These are phyloP conservation scores for Ustilago curta DNA, from an alignment of 1,284 basidiomycete species.

Conservation along the genomic window DNA sequence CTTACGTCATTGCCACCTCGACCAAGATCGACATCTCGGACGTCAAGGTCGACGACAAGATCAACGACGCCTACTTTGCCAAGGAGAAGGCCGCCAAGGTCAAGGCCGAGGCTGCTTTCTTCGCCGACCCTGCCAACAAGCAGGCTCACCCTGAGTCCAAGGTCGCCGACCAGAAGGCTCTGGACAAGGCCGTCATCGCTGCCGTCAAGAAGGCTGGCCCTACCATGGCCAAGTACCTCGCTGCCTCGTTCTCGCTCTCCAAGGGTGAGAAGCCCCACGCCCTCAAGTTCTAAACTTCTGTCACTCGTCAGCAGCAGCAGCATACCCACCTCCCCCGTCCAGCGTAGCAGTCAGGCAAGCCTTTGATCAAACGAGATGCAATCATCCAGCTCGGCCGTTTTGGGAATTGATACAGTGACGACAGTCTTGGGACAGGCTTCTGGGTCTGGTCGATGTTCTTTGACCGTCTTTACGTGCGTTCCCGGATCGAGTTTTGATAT, in stretches of 20 bases:
- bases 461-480: constrained; percentile 13
- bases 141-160: constrained; percentile 89
- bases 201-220: constrained; percentile 89
- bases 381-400: not conserved
- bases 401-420: constrained; percentile 6
- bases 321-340: constrained; percentile 27
- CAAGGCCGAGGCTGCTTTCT: constrained; percentile 96
- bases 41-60: constrained; percentile 79
- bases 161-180: constrained; percentile 88
- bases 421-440: constrained; percentile 10
- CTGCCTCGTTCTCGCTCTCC: constrained; percentile 91
- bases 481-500: not conserved
- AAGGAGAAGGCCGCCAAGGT: constrained; percentile 76
- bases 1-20: constrained; percentile 98
- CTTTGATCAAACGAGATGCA: not conserved
- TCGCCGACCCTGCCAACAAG: constrained; percentile 92
- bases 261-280: constrained; percentile 92
- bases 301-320: not conserved
- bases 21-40: constrained; percentile 89
- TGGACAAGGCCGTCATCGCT: constrained; percentile 86
- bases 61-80: constrained; percentile 92
- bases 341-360: no score
- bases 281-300: constrained; percentile 78
- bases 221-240: constrained; percentile 92
- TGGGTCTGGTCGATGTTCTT: constrained; percentile 27